Base-by-base conservation (phyloP, 331 rosid genomes). In the Malus hybrid region DNA sequence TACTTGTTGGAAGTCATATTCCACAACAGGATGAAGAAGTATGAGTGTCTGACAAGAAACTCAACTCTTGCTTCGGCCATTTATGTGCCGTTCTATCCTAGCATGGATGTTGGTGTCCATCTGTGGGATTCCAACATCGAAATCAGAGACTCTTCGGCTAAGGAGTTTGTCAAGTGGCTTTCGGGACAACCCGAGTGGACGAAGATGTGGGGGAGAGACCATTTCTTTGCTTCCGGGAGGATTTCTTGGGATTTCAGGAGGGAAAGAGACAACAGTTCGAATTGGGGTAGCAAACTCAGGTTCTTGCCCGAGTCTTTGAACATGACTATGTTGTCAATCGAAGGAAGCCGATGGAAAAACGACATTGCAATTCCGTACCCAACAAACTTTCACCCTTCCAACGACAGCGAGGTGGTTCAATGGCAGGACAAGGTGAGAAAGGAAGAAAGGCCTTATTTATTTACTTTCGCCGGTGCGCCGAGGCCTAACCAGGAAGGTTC, bases 291-390 rank as follows among this genome's bases (percentile, higher is more conserved):
- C 50, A 89, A 82, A 46, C 82, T 89, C 39, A 83, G 97, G 42
- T 85, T 89, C 28, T 19, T 87, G 4, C 90, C 93, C 2, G 84
- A 91, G 76, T 89, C 97, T 18, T 68, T 76, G 70, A 89, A 87
- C 73, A 91, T 89, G 93, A 89, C 93, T 11, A 85, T 91, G 97
- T 74, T 89, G 8, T 79, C 97, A n/a, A 89, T 91, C 7, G 96
- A 91, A 86, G 84, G 82, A 48, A 87, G 95, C 75, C 77, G 88
- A 0, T 83, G 88, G 90, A 85, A 78, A 2, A 91, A 91, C 50
- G 97, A 91, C 72, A 79, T 83, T 60, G 93, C 97, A 2, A 81
- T 89, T 4, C 93, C 95, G 1, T 91, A 89, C 70, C 97, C 97
- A 10, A 91, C 93, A 14, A 77, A 88, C 50, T 88, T 91, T 44